phyloP scores from a whole-genome alignment of 257 asterid species.

The Perilla frutescens region DNA sequence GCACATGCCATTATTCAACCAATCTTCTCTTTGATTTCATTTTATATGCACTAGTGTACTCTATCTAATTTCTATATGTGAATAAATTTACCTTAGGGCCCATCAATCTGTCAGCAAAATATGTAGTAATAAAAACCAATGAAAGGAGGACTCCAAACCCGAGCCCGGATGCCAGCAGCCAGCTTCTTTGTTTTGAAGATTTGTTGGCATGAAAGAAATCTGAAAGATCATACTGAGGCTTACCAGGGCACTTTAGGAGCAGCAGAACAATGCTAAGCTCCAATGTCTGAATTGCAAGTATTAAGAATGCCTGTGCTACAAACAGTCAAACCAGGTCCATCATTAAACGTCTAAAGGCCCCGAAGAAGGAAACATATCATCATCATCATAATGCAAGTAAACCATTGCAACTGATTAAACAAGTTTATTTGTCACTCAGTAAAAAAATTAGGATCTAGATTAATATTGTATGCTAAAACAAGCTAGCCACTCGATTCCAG shows the following conservation, averaged over 20 bases:
- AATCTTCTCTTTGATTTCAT: neutral
- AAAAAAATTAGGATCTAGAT: neutral
- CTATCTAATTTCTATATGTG: neutral
- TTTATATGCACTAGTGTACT: neutral
- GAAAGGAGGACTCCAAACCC: conserved; percentile 67
- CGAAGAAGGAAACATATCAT: neutral
- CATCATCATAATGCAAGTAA: conserved; percentile 5
- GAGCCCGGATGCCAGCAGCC: conserved; percentile 60
- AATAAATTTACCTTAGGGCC: conserved; percentile 58
- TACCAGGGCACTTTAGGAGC: conserved; percentile 57
- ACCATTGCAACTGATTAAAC: conserved; percentile 9
- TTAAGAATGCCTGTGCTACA: conserved; percentile 57
- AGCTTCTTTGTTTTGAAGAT: conserved; percentile 55
- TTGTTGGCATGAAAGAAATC: conserved; percentile 56
- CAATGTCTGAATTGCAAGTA: conserved; percentile 59
- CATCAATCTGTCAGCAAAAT: conserved; percentile 49
- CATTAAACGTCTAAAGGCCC: conserved; percentile 16
- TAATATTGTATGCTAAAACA: neutral
- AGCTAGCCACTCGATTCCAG: neutral
- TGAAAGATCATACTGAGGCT: conserved; percentile 56
- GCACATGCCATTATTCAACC: neutral
- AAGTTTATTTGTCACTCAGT: neutral
- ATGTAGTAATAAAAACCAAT: conserved; percentile 62
- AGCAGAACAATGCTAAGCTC: conserved; percentile 66
- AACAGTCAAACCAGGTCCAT: conserved; percentile 18